Evolutionary conservation across 306 rosid genomes (phyloP).

Genomic region (Senna tora): DNA sequence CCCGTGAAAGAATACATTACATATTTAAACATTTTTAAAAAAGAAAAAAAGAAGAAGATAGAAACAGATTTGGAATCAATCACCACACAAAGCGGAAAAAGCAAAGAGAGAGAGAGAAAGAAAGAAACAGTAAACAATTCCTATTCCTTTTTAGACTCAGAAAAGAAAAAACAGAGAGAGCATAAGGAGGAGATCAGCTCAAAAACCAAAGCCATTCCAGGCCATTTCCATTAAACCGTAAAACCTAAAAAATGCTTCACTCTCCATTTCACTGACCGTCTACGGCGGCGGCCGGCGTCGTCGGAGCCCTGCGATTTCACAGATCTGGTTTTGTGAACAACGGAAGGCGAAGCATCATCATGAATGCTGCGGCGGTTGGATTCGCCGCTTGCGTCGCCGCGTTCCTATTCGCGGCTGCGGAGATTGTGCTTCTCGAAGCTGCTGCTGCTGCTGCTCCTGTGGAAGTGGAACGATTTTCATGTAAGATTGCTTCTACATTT

Average conservation of each 20-base stretch:
- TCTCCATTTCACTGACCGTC: too few relatives aligned
- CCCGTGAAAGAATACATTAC: too few relatives aligned
- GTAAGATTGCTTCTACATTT: not conserved
- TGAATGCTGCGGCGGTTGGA: not conserved
- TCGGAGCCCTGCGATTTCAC: not conserved
- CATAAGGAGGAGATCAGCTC: not conserved
- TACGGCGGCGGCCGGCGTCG: not conserved
- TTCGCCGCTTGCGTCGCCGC: not conserved
- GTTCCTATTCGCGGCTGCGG: not conserved
- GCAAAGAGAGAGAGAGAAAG: not conserved
- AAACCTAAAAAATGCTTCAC: not conserved
- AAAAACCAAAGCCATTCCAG: not conserved
- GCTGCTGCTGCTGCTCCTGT: too few relatives aligned
- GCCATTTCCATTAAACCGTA: too few relatives aligned
- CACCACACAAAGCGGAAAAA: not conserved
- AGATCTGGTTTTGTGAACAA: not conserved
- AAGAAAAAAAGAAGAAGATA: not conserved
- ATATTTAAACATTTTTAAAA: too few relatives aligned
- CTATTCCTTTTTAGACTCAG: not conserved
- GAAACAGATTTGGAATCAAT: not conserved
- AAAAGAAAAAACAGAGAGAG: not conserved
- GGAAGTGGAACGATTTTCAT: slow-evolving; percentile 4
- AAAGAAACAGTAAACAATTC: not conserved
- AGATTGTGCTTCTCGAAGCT: not conserved
- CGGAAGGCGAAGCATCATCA: not conserved